phyloP scores from a whole-genome alignment of 805 yeast genomes.

The Teunomyces kruisii region DNA sequence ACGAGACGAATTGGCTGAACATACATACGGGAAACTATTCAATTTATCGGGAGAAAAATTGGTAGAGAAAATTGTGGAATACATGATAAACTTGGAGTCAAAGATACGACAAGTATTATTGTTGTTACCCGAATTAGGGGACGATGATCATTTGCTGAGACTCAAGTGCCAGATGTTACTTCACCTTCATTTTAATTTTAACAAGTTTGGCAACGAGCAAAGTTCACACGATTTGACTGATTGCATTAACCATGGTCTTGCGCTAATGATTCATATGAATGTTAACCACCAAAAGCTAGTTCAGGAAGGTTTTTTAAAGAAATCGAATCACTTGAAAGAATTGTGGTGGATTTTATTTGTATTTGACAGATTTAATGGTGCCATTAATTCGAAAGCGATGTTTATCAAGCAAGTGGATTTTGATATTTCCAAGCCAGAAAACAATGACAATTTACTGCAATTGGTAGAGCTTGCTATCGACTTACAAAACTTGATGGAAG shows the following conservation, averaged over 20 bases:
- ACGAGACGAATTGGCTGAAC: slow-evolving; percentile 27
- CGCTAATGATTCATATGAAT: slow-evolving; percentile 27
- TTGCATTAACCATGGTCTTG: slow-evolving; percentile 26
- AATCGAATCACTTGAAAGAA: slow-evolving; percentile 18
- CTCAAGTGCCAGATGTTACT: slow-evolving; percentile 23
- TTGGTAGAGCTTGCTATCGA: slow-evolving; percentile 25
- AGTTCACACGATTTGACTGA: slow-evolving; percentile 29
- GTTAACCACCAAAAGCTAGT: slow-evolving; percentile 6
- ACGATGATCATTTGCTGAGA: slow-evolving; percentile 25
- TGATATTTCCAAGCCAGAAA: slow-evolving; percentile 29
- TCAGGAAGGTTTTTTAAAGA: slow-evolving; percentile 6
- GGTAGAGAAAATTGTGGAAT: slow-evolving; percentile 10
- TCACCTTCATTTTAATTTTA: slow-evolving; percentile 24
- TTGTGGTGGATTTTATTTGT: slow-evolving; percentile 37
- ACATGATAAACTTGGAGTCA: slow-evolving; percentile 24
- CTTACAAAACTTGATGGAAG: slow-evolving; percentile 23
- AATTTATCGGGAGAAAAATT: neutral
- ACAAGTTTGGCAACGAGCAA: slow-evolving; percentile 29
- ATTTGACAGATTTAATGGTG: slow-evolving; percentile 32
- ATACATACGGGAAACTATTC: slow-evolving; percentile 22
- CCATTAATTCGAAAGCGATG: slow-evolving; percentile 26
- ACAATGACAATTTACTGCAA: slow-evolving; percentile 21
- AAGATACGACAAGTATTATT: slow-evolving; percentile 35
- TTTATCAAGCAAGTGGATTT: slow-evolving; percentile 32
- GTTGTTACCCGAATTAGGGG: slow-evolving; percentile 31